Percentiles rank a stretch among this genome's conserved stretches.
Evolutionary conservation across 345 rosid species (phyloP).

Genomic region (Gossypium rotundifolium): DNA sequence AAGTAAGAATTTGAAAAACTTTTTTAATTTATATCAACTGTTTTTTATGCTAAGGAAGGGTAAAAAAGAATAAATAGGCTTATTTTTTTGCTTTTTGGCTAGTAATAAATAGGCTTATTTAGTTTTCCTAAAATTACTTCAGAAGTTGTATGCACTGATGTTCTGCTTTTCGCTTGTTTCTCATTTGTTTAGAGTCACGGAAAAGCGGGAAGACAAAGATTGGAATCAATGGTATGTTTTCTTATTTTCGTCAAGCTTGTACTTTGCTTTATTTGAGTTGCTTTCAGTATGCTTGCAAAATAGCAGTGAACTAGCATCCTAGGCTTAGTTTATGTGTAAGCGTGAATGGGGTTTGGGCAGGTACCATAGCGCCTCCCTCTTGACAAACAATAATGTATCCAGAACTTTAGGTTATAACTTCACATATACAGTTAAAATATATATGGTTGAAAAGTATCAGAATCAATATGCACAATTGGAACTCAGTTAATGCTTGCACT

Average conservation of each 20-base stretch:
- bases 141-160: constrained; percentile 17
- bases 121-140: background rate
- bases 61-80: background rate
- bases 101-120: background rate
- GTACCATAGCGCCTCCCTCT: background rate
- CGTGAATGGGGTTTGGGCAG: background rate
- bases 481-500: background rate
- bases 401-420: background rate
- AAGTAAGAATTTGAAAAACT: constrained; percentile 35
- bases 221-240: constrained; percentile 82
- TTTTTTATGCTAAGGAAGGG: background rate
- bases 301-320: background rate
- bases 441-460: background rate
- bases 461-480: background rate
- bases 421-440: background rate
- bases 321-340: background rate
- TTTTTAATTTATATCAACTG: background rate
- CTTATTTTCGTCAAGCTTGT: background rate
- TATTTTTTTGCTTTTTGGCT: no score
- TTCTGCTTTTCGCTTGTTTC: constrained; percentile 15
- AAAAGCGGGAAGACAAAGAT: constrained; percentile 61
- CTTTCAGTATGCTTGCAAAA: background rate
- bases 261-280: background rate
- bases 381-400: background rate
- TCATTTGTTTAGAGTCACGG: constrained; percentile 37